Conservation (phyloP, 139 green algal species). For the Coccomyxa sp. region DNA sequence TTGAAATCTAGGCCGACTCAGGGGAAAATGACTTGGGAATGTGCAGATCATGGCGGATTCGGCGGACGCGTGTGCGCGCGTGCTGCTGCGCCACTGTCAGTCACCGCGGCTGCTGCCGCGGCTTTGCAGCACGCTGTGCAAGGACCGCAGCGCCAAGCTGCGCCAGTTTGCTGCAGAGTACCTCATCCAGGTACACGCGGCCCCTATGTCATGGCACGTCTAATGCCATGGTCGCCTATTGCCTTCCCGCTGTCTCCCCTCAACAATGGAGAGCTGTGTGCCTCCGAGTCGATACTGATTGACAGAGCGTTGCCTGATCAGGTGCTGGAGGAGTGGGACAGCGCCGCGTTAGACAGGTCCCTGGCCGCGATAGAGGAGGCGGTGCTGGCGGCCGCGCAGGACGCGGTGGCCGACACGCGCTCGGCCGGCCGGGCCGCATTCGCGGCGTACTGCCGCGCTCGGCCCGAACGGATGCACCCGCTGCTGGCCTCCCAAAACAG, state of each 20-base stretch:
- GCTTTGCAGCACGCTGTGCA: slow-evolving; percentile 32
- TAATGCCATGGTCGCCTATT: not conserved
- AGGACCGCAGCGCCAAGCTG: slow-evolving; percentile 61
- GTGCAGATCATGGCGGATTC: slow-evolving; percentile 64
- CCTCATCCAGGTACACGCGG: slow-evolving; percentile 29
- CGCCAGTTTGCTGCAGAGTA: slow-evolving; percentile 36
- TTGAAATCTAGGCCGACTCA: no score
- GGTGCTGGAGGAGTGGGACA: slow-evolving; percentile 49
- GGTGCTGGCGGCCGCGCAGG: slow-evolving; percentile 31
- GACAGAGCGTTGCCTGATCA: not conserved
- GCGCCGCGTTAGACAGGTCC: slow-evolving; percentile 21
- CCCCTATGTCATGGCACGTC: not conserved
- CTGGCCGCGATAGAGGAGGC: slow-evolving; percentile 43
- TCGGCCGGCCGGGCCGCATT: slow-evolving; percentile 33
- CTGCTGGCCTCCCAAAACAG: slow-evolving; percentile 41
- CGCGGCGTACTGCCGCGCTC: slow-evolving; percentile 34
- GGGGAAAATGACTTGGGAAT: slow-evolving; percentile 20
- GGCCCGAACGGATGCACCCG: slow-evolving; percentile 23
- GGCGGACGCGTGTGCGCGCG: slow-evolving; percentile 37
- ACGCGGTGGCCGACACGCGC: slow-evolving; percentile 44
- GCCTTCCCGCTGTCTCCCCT: not conserved
- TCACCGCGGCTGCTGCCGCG: slow-evolving; percentile 39
- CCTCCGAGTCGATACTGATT: no score
- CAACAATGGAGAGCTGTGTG: not conserved
- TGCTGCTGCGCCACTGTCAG: slow-evolving; percentile 53